Percentiles rank a stretch among this genome's conserved stretches.
phyloP scores from a whole-genome alignment of 2,329 filamentous ascomycete genomes.

The Zymoseptoria tritici region DNA sequence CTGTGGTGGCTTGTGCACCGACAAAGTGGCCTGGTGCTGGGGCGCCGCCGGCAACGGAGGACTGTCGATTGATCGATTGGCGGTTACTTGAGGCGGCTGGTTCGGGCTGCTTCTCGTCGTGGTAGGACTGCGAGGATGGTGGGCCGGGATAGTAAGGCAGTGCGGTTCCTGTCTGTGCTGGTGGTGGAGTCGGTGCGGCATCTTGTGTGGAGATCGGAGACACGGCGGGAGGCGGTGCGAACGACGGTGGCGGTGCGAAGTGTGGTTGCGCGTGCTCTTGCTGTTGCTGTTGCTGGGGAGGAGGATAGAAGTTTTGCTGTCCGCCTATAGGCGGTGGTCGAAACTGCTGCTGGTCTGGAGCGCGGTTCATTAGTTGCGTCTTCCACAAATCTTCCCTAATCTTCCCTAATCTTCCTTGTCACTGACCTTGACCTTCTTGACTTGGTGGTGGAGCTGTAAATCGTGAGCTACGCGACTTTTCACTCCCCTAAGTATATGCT shows the following conservation, averaged over 20 bases:
- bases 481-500: conserved; percentile 2
- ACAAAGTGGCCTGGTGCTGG: conserved; percentile 51
- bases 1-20: conserved; percentile 52
- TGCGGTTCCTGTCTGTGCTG: conserved; percentile 21
- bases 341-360: conserved; percentile 5
- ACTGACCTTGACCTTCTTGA: not conserved
- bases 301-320: conserved; percentile 20
- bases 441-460: not conserved
- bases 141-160: conserved; percentile 32
- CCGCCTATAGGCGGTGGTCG: conserved; percentile 8
- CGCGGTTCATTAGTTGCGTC: not conserved
- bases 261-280: conserved; percentile 15
- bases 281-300: conserved; percentile 19
- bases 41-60: conserved; percentile 31
- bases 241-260: conserved; percentile 24
- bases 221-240: conserved; percentile 18
- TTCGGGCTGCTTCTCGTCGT: conserved; percentile 27
- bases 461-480: not conserved
- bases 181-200: conserved; percentile 14
- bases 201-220: conserved; percentile 22
- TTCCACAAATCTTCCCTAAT: not conserved
- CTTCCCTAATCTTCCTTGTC: not conserved
- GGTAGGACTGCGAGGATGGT: conserved; percentile 26
- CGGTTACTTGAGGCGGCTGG: conserved; percentile 21
- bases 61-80: conserved; percentile 22